Evolutionary conservation across 106 monocot species (phyloP).

Genomic region (Chionographis japonica): DNA sequence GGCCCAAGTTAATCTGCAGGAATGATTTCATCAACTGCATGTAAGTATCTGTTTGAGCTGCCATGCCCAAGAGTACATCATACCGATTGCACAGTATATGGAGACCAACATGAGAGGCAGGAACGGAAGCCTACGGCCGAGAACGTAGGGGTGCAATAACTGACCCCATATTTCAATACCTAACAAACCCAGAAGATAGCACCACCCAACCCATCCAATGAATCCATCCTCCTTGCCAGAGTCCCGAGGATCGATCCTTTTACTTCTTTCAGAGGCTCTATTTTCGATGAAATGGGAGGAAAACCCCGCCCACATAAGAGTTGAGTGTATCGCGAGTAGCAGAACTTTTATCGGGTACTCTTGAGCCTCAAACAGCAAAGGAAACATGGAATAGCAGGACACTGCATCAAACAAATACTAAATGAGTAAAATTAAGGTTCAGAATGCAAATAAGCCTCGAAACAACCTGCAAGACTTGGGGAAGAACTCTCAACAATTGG

Average conservation of each 20-base stretch:
- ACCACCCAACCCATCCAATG: slow-evolving; percentile 35
- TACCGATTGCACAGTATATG: slow-evolving; percentile 65
- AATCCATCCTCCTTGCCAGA: slow-evolving; percentile 8
- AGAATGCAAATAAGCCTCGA: too few relatives aligned
- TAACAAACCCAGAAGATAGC: slow-evolving; percentile 55
- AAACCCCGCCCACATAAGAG: slow-evolving; percentile 58
- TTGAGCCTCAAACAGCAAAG: slow-evolving; percentile 72
- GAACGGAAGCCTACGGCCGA: slow-evolving; percentile 69
- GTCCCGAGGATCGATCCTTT: background rate
- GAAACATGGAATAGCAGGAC: slow-evolving; percentile 94
- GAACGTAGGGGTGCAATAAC: slow-evolving; percentile 53
- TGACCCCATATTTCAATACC: slow-evolving; percentile 75
- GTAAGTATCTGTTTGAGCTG: slow-evolving; percentile 59
- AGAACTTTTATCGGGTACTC: slow-evolving; percentile 83
- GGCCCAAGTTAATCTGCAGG: background rate
- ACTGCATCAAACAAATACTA: slow-evolving; percentile 46
- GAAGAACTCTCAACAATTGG: too few relatives aligned
- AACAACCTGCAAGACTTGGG: too few relatives aligned
- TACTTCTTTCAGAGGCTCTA: background rate
- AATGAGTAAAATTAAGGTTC: too few relatives aligned
- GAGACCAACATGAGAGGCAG: slow-evolving; percentile 87
- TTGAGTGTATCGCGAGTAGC: slow-evolving; percentile 40
- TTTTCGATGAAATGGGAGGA: slow-evolving; percentile 33
- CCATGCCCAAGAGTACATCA: slow-evolving; percentile 95
- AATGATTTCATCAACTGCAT: slow-evolving; percentile 25